Conservation (phyloP, 306 rosid genomes). For the Vigna radiata region DNA sequence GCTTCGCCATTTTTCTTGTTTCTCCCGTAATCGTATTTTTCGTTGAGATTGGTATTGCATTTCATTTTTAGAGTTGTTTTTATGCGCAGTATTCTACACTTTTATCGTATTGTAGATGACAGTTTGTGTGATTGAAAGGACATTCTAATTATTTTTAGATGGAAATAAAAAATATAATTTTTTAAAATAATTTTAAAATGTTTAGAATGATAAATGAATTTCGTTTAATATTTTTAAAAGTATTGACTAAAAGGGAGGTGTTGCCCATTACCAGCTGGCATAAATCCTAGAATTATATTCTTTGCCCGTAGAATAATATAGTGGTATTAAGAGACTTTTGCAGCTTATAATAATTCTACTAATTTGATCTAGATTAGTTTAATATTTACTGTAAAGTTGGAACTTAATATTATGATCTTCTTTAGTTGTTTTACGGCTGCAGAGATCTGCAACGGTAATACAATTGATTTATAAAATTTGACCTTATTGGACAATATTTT, state of each 20-base stretch:
- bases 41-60: background rate
- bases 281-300: no score
- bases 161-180: background rate
- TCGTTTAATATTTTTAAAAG: background rate
- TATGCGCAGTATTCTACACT: background rate
- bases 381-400: background rate
- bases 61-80: background rate
- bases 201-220: background rate
- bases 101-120: no score
- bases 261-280: background rate
- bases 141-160: background rate
- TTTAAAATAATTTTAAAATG: background rate
- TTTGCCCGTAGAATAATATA: background rate
- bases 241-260: background rate
- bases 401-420: no score
- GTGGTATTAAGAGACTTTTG: background rate
- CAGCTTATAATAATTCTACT: background rate
- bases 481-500: no score
- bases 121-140: background rate
- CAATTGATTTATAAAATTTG: no score
- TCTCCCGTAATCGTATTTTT: slow-evolving; percentile 2
- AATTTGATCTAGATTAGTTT: background rate
- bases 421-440: no score
- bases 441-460: no score
- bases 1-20: slow-evolving; percentile 6